phyloP scores from a whole-genome alignment of 495 filamentous ascomycete genomes.

The Achaetomiella virescens region DNA sequence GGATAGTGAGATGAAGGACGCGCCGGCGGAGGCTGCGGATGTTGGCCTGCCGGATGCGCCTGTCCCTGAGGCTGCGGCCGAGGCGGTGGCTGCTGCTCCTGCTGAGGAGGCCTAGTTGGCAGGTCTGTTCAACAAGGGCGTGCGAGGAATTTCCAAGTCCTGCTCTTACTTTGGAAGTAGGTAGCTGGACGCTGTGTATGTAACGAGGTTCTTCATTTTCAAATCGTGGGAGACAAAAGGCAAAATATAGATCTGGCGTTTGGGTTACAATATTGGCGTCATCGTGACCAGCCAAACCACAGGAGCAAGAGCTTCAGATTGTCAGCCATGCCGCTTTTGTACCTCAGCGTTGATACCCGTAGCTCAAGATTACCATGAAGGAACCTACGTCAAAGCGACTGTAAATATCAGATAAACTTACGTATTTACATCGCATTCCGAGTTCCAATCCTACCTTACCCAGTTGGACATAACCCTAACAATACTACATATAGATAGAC shows the following conservation, averaged over 20 bases:
- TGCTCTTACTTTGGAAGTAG: neutral
- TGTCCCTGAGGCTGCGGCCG: neutral
- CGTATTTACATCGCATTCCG: too few species aligned
- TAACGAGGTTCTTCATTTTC: neutral
- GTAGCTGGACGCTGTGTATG: neutral
- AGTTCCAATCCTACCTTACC: too few species aligned
- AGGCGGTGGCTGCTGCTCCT: neutral
- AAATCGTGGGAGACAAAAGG: neutral
- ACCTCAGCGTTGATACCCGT: too few species aligned
- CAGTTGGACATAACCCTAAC: too few species aligned
- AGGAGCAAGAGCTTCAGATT: neutral
- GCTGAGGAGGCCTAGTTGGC: neutral
- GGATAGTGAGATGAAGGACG: slow-evolving; percentile 15
- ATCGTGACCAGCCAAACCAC: too few species aligned
- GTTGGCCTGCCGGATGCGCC: slow-evolving; percentile 10
- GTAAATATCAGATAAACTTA: too few species aligned
- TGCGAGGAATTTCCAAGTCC: neutral
- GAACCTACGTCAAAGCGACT: too few species aligned
- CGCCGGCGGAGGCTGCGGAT: too few species aligned
- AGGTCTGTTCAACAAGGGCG: neutral
- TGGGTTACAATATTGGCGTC: too few species aligned
- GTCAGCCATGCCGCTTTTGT: too few species aligned
- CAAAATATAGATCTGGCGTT: neutral
- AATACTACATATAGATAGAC: too few species aligned
- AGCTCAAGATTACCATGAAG: too few species aligned